A percentile compares a stretch with the other conserved stretches of the same genome.
Conservation (phyloP, 1,284 basidiomycete species). For the Coniophora puteana region DNA sequence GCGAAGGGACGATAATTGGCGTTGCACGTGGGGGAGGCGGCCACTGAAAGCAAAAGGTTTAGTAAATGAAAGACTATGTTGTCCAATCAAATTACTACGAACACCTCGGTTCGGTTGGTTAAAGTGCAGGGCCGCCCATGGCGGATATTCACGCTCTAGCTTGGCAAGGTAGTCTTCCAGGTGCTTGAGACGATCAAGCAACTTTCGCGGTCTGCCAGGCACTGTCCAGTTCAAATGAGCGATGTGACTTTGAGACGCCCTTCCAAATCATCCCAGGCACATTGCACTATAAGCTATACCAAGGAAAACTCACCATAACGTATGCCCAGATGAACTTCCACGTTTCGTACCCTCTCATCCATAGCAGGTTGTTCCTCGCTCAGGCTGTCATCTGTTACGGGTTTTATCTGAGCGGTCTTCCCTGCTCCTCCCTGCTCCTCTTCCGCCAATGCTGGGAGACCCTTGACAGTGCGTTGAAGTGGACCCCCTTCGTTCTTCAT, state of each 20-base stretch:
- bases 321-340: conserved; percentile 68
- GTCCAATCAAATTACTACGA: conserved; percentile 26
- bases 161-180: conserved; percentile 72
- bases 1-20: conserved; percentile 68
- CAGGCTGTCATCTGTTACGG: conserved; percentile 25
- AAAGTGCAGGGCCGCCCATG: conserved; percentile 80
- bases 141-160: conserved; percentile 74
- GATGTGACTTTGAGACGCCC: background rate
- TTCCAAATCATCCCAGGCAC: conserved; percentile 2
- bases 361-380: conserved; percentile 52
- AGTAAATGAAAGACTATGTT: conserved; percentile 5
- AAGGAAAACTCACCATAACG: conserved; percentile 54
- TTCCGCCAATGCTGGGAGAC: background rate
- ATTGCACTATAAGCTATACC: background rate
- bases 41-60: conserved; percentile 46
- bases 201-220: conserved; percentile 59
- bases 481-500: conserved; percentile 77
- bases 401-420: conserved; percentile 18
- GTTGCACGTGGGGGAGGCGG: conserved; percentile 72
- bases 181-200: conserved; percentile 60
- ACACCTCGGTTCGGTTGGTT: conserved; percentile 77
- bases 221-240: conserved; percentile 48
- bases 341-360: conserved; percentile 55
- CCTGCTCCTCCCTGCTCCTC: too few relatives aligned
- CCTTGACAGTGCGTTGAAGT: conserved; percentile 52